Evolutionary conservation across 2,329 filamentous ascomycete species (phyloP).

Genomic region (Thelonectria olida): DNA sequence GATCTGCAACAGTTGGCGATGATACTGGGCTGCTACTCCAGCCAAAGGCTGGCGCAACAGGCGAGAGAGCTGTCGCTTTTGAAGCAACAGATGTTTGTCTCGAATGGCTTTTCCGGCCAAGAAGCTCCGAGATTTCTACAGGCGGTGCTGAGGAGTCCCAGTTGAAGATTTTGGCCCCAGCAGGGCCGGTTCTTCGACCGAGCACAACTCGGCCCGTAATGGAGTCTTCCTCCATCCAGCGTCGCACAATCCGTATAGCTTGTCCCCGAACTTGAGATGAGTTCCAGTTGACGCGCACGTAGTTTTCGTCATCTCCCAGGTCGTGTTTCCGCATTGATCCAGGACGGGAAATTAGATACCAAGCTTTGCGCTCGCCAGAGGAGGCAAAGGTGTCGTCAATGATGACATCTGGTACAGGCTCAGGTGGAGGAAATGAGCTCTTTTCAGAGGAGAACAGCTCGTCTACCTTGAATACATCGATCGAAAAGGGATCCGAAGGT

Average conservation of each 20-base stretch:
- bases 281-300: constrained; percentile 66
- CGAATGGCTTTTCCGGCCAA: constrained; percentile 41
- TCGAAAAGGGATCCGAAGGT: constrained; percentile 32
- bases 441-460: constrained; percentile 43
- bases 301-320: constrained; percentile 66
- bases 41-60: constrained; percentile 43
- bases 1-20: constrained; percentile 29
- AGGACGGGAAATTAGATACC: constrained; percentile 71
- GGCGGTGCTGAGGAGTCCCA: constrained; percentile 66
- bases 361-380: constrained; percentile 68
- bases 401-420: constrained; percentile 55
- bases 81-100: constrained; percentile 37
- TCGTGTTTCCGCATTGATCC: constrained; percentile 68
- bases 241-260: constrained; percentile 66
- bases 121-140: constrained; percentile 55
- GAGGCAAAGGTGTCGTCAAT: constrained; percentile 63
- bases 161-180: constrained; percentile 64
- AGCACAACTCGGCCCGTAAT: constrained; percentile 59
- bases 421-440: constrained; percentile 40
- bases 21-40: constrained; percentile 38
- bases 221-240: constrained; percentile 74
- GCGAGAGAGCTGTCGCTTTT: constrained; percentile 36
- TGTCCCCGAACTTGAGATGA: constrained; percentile 63
- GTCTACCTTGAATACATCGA: constrained; percentile 48
- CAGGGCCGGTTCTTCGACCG: constrained; percentile 48